These are phyloP conservation scores for Globisporangium perplexum DNA, from an alignment of 352 stramenopile species.

Conservation along the genomic window DNA sequence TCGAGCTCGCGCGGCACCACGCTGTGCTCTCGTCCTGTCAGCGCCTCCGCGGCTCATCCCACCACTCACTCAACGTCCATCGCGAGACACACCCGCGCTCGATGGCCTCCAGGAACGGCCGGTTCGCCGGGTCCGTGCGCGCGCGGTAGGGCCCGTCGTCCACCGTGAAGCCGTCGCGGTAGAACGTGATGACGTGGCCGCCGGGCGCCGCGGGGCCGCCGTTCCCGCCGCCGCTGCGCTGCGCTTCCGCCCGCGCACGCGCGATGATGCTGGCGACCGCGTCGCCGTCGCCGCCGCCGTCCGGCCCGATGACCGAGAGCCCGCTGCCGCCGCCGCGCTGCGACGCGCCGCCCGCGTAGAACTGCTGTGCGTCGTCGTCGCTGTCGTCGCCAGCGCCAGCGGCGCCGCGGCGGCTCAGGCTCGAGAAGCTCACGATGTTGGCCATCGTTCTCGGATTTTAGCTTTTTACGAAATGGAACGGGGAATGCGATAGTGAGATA, in stretches of 20 bases:
- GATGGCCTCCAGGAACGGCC: conserved; percentile 76
- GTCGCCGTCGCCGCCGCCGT: conserved; percentile 31
- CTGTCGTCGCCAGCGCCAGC: conserved; percentile 25
- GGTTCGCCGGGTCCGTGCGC: conserved; percentile 63
- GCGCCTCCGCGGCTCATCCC: not conserved
- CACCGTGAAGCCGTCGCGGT: conserved; percentile 81
- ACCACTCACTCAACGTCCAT: not conserved
- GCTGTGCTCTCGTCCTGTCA: conserved; percentile 10
- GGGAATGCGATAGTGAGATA: not conserved
- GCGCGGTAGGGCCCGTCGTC: conserved; percentile 72
- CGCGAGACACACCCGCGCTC: conserved; percentile 40
- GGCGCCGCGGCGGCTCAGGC: conserved; percentile 37
- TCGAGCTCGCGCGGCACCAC: conserved; percentile 75
- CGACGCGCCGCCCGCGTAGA: conserved; percentile 65
- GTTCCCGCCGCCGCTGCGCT: conserved; percentile 14
- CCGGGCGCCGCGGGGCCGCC: conserved; percentile 4
- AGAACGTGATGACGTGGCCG: conserved; percentile 80
- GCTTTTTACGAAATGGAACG: not conserved
- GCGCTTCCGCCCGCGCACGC: conserved; percentile 66
- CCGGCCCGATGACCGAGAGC: conserved; percentile 63
- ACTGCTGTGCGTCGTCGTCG: conserved; percentile 47
- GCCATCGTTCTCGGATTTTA: conserved; percentile 30
- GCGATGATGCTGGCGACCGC: conserved; percentile 80
- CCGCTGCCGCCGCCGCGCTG: conserved; percentile 69
- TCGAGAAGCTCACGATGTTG: conserved; percentile 82